Conservation (phyloP, 2,329 filamentous ascomycete species). For the Trichoderma cornu-damae region DNA sequence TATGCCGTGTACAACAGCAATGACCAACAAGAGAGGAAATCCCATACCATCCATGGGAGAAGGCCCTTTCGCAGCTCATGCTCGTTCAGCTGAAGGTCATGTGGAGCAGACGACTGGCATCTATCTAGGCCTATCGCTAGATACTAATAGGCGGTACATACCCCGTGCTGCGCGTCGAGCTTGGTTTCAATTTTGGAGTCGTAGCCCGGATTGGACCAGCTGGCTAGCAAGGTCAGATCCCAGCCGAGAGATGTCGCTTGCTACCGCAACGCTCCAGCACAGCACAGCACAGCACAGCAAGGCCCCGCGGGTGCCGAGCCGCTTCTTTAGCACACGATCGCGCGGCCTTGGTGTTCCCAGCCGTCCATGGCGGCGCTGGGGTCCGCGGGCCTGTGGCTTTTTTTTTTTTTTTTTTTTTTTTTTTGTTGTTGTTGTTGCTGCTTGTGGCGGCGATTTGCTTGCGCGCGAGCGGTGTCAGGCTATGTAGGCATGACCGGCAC, state of each 20-base stretch:
- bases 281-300: neutral
- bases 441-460: no score
- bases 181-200: no score
- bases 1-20: slow-evolving; percentile 16
- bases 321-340: neutral
- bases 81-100: neutral
- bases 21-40: neutral
- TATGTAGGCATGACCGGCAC: no score
- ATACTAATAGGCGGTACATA: no score
- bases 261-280: neutral
- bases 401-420: neutral
- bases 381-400: no score
- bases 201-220: neutral
- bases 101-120: neutral
- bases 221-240: neutral
- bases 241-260: neutral
- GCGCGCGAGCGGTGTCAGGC: no score
- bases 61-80: neutral
- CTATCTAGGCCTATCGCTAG: no score
- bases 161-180: no score
- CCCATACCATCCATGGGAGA: neutral
- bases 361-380: neutral
- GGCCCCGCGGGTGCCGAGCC: neutral
- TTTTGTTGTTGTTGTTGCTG: no score
- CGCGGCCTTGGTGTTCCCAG: neutral